These are phyloP conservation scores for Phlegmacium glaucopus DNA, from an alignment of 768 basidiomycete genomes.

Conservation along the genomic window DNA sequence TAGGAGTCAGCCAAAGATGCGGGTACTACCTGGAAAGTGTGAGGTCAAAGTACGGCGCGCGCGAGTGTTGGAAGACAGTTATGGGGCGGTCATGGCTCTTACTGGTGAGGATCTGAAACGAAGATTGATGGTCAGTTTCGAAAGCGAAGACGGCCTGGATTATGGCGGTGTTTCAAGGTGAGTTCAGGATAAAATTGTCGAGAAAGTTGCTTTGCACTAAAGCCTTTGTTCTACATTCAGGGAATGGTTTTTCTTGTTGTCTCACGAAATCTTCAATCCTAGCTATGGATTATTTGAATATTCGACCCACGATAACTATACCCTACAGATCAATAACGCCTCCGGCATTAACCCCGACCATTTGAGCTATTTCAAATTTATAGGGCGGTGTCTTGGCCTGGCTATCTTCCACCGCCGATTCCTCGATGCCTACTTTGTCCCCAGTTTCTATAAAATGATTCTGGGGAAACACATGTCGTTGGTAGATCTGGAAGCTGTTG, in stretches of 20 bases:
- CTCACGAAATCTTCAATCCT: slow-evolving; percentile 81
- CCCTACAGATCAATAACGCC: slow-evolving; percentile 75
- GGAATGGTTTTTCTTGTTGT: slow-evolving; percentile 86
- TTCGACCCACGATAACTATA: slow-evolving; percentile 77
- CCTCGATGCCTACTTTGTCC: slow-evolving; percentile 77
- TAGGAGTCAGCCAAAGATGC: slow-evolving; percentile 85
- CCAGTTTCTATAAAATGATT: slow-evolving; percentile 80
- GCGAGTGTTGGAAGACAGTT: slow-evolving; percentile 85
- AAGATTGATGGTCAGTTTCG: slow-evolving; percentile 70
- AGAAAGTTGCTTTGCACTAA: not conserved
- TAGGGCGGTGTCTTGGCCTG: slow-evolving; percentile 69
- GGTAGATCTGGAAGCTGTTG: slow-evolving; percentile 66
- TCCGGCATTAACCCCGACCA: slow-evolving; percentile 77
- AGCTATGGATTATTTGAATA: slow-evolving; percentile 83
- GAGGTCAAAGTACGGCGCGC: slow-evolving; percentile 81
- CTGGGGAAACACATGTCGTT: slow-evolving; percentile 56
- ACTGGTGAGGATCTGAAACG: slow-evolving; percentile 69
- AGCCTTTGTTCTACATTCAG: slow-evolving; percentile 29
- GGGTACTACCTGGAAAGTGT: slow-evolving; percentile 74
- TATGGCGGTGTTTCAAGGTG: slow-evolving; percentile 76
- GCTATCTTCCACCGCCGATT: slow-evolving; percentile 78
- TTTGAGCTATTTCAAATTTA: slow-evolving; percentile 79
- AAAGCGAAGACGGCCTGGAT: slow-evolving; percentile 77
- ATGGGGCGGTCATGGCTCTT: slow-evolving; percentile 78
- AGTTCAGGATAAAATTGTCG: slow-evolving; percentile 8